phyloP scores from a whole-genome alignment of 2,329 filamentous ascomycete species.

The Trichophyton benhamiae region DNA sequence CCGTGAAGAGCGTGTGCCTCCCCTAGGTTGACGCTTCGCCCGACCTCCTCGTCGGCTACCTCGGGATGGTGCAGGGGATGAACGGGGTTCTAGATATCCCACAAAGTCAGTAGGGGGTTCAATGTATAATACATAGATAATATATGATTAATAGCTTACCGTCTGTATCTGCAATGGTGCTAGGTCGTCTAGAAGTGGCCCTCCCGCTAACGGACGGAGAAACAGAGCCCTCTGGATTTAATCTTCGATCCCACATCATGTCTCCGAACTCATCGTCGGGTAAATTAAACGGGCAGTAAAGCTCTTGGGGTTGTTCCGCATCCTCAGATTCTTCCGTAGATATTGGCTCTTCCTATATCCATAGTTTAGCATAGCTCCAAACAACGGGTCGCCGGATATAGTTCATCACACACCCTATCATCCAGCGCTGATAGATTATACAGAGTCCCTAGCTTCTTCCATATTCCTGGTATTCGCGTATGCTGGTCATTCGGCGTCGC shows the following conservation, averaged over 20 bases:
- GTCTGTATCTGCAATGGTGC: constrained; percentile 38
- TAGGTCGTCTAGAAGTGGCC: constrained; percentile 30
- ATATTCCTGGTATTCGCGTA: constrained; percentile 81
- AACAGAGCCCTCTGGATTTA: constrained; percentile 33
- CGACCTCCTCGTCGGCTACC: constrained; percentile 26
- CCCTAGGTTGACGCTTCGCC: constrained; percentile 24
- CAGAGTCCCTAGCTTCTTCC: constrained; percentile 69
- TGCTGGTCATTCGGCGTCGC: constrained; percentile 54
- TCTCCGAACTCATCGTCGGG: constrained; percentile 40
- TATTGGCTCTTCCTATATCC: constrained; percentile 41
- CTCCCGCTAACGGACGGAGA: constrained; percentile 29
- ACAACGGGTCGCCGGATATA: constrained; percentile 9
- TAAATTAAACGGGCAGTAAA: constrained; percentile 55
- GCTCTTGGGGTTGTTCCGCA: constrained; percentile 35
- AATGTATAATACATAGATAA: not conserved
- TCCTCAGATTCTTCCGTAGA: constrained; percentile 48
- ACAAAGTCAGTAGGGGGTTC: not conserved
- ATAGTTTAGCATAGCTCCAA: not conserved
- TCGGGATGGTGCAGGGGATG: constrained; percentile 32
- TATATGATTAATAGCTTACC: constrained; percentile 22
- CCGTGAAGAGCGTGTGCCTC: constrained; percentile 26
- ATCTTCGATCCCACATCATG: constrained; percentile 37
- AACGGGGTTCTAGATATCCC: constrained; percentile 26
- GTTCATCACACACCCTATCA: constrained; percentile 55
- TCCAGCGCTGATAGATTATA: constrained; percentile 82